Base-by-base conservation (phyloP, 257 asterid genomes). In the Solanum gandarillasii region DNA sequence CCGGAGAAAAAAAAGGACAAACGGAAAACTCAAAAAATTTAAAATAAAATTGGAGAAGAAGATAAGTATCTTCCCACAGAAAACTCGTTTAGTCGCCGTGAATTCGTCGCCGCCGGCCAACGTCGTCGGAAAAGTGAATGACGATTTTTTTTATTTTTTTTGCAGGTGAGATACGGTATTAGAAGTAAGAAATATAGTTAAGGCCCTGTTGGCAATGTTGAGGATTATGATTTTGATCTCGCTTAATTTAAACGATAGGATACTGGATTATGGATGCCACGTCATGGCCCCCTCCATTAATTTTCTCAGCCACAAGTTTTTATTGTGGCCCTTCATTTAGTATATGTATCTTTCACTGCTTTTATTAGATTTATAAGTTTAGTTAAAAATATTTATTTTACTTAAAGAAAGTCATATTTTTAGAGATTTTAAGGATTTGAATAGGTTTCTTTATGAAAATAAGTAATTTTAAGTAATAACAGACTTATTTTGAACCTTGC, bases 271-370 rank as follows among this genome's bases (percentile, higher is more conserved):
- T 88, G 93, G 94, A 90, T 89, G 98, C 93, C 98, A 94, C 93
- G 92, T 93, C 94, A 93, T 71, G 38, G 41, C 12, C 78, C 78
- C 20, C 87, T 83, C 71, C 86, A 29, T 90, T 85, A 71, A 91
- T 88, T 89, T 93, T 92, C 93, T 91, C 90, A 93, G 92, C 97
- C 98, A 95, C 96, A 94, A 88, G 90, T 92, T 93, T 55, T 90
- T 89, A 20, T 85, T 89, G 94, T 93, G 94, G 95, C 83, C 92
- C 91, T 41, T 25, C 36, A 83, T 83, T 58, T 36, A 60, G 10
- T 79, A 60, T 87, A 68, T 72, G 83, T 88, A 39, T 35, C 85
- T 85, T 76, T 72, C 81, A n/a, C 5, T 13, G 14, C 62, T 13
- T 13, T 76, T 71, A 12, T 29, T 71, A 16, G 39, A 67, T 27